These are phyloP conservation scores for Cordyceps javanica DNA, from an alignment of 2,329 filamentous ascomycete genomes.

Conservation along the genomic window DNA sequence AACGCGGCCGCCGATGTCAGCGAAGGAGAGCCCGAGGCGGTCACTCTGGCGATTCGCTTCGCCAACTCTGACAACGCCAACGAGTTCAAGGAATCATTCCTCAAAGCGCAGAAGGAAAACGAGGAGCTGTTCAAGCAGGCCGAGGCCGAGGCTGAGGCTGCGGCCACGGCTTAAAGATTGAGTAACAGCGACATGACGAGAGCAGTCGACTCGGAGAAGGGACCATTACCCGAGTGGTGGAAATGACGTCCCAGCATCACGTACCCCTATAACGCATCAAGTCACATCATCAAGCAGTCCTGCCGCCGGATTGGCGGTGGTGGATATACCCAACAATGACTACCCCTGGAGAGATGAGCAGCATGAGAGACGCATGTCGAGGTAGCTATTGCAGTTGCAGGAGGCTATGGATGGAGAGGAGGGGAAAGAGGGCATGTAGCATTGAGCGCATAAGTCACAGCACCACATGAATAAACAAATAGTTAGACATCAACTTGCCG, in stretches of 20 bases:
- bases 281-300: slow-evolving; percentile 7
- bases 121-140: slow-evolving; percentile 69
- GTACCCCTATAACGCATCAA: slow-evolving; percentile 9
- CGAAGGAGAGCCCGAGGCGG: slow-evolving; percentile 93
- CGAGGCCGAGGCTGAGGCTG: slow-evolving; percentile 23
- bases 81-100: slow-evolving; percentile 93
- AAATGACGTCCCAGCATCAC: background rate
- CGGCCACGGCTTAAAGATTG: slow-evolving; percentile 18
- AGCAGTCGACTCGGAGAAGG: background rate
- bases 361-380: background rate
- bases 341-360: background rate
- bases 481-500: too few species aligned
- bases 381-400: background rate
- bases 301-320: slow-evolving; percentile 5
- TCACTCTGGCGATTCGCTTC: slow-evolving; percentile 94
- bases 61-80: slow-evolving; percentile 98
- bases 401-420: background rate
- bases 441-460: slow-evolving; percentile 13
- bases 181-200: background rate
- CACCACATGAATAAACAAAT: slow-evolving; percentile 10
- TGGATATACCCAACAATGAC: slow-evolving; percentile 11
- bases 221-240: background rate
- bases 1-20: slow-evolving; percentile 96
- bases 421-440: slow-evolving; percentile 7
- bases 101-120: slow-evolving; percentile 95